Evolutionary conservation across 1,284 basidiomycete genomes (phyloP), one percentile per base, ranked within the genome.

Genomic region (Malassezia nana): DNA sequence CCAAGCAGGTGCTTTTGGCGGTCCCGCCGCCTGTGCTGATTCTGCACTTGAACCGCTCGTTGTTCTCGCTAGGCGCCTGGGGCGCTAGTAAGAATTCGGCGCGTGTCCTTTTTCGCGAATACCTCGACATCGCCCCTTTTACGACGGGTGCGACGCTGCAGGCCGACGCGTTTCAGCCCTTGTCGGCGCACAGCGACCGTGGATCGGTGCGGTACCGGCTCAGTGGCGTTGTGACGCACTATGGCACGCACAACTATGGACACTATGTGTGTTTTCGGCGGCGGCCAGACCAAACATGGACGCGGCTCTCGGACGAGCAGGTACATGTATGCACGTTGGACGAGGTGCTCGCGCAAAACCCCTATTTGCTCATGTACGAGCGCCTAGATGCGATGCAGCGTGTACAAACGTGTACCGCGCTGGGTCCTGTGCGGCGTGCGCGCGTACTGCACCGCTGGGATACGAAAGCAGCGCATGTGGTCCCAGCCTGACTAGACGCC

Each of bases 361-460:
- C 71, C 15, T 72, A 66, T 32, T 58, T 74, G 62, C 59, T 72
- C 29, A 69, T 74, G 35, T 74, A 72, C 55, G 64, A 72, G 44
- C 43, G 39, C 35, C 4, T 20, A 9, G 35, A 39, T 13, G 9
- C n/a, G 12, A 1, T 4, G 15, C 7, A 2, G 30, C 30, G 18
- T n/a, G n/a, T n/a, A n/a, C n/a, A n/a, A 5, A n/a, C n/a, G n/a
- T n/a, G n/a, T n/a, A n/a, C n/a, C n/a, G n/a, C n/a, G n/a, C n/a
- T n/a, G n/a, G n/a, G n/a, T n/a, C 52, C 12, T 7, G 9, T 24
- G 18, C 46, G 31, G 22, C 52, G 28, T 31, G 41, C 53, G 15
- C 47, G 53, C 10, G 25, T 42, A 4, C 15, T 50, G 30, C 53
- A 55, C 32, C 48, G 53, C 35, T 55, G 53, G 53, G 43, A 40